A percentile compares a stretch with the other conserved stretches of the same genome.
Evolutionary conservation across 768 basidiomycete genomes (phyloP).

Genomic region (Collybiopsis luxurians): DNA sequence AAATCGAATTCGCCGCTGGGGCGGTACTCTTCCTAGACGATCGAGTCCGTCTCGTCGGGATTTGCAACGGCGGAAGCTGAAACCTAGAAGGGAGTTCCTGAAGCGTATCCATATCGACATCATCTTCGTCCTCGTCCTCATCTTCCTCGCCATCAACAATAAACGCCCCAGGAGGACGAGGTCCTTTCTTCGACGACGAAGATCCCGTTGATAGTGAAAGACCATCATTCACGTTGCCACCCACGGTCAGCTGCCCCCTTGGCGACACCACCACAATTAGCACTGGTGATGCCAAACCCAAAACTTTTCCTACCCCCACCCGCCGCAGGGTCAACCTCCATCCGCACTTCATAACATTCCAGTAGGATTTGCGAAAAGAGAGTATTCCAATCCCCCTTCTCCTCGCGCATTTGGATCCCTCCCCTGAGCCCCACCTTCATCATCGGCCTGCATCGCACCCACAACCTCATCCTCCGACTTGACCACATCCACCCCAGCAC

Average conservation of each 20-base stretch:
- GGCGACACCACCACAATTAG: too few relatives aligned
- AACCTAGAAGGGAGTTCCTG: neutral
- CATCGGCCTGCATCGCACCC: neutral
- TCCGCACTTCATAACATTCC: neutral
- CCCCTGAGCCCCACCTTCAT: neutral
- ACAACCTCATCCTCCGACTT: neutral
- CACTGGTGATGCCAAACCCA: neutral
- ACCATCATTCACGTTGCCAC: neutral
- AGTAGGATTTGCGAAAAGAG: neutral
- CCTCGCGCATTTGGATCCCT: too few relatives aligned
- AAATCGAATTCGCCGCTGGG: too few relatives aligned
- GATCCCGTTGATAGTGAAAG: neutral
- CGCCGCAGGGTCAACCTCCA: neutral
- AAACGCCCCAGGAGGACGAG: conserved; percentile 5
- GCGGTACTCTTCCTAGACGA: too few relatives aligned
- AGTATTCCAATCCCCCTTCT: neutral
- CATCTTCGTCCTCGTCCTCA: neutral
- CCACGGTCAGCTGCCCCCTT: neutral
- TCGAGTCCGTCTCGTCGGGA: too few relatives aligned
- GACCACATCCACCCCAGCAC: neutral
- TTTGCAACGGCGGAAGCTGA: neutral
- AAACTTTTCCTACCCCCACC: neutral
- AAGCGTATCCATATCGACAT: neutral
- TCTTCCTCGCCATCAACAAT: conserved; percentile 4
- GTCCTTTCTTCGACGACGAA: neutral